A percentile compares a stretch with the other conserved stretches of the same genome.
These are phyloP conservation scores for Bryoerythrophyllum caledonicum DNA, from an alignment of 225 moss, liverwort and hornwort species.

Conservation along the genomic window DNA sequence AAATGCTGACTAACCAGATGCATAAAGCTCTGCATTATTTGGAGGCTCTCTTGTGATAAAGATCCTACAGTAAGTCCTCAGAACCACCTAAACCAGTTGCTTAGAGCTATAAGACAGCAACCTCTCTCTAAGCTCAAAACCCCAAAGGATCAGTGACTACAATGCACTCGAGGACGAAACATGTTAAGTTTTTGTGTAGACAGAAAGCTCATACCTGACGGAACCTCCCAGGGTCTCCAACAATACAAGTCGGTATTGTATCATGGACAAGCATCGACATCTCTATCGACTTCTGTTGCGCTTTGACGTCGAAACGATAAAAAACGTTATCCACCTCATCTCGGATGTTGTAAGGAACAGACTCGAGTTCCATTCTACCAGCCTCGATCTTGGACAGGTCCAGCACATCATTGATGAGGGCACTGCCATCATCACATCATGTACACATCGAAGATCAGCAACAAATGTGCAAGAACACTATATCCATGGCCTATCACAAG, in stretches of 20 bases:
- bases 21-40: neutral
- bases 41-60: neutral
- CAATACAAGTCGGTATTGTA: conserved; percentile 55
- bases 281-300: conserved; percentile 67
- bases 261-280: conserved; percentile 80
- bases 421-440: conserved; percentile 53
- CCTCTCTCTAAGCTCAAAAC: neutral
- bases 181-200: too few relatives aligned
- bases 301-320: conserved; percentile 69
- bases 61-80: neutral
- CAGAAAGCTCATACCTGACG: conserved; percentile 57
- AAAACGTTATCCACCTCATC: conserved; percentile 77
- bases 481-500: neutral
- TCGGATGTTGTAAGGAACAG: conserved; percentile 72
- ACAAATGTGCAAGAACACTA: neutral
- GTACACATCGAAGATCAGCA: conserved; percentile 5
- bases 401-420: conserved; percentile 87
- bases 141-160: neutral
- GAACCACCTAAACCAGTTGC: neutral
- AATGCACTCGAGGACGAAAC: neutral
- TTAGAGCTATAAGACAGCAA: neutral
- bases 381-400: conserved; percentile 93
- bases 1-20: neutral
- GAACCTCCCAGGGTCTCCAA: conserved; percentile 82
- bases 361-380: conserved; percentile 86